Percentiles rank a stretch among this genome's conserved stretches.
Evolutionary conservation across 2,329 filamentous ascomycete species (phyloP).

Genomic region (Emmonsiellopsis sp.): DNA sequence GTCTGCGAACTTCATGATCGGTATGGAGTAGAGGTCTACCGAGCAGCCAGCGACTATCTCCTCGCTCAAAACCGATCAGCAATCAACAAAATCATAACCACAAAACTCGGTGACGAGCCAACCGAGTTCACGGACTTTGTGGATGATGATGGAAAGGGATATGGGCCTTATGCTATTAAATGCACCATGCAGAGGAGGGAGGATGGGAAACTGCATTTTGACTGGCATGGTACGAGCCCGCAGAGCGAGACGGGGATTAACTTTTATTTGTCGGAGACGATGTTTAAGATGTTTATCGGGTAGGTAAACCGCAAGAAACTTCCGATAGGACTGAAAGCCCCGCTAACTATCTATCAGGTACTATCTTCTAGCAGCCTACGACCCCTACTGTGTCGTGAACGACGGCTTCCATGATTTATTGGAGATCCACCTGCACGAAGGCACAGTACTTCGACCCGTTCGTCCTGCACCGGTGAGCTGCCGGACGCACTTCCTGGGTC

Average conservation of each 20-base stretch:
- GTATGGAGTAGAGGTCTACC: constrained; percentile 38
- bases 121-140: constrained; percentile 42
- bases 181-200: constrained; percentile 39
- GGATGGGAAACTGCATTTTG: constrained; percentile 36
- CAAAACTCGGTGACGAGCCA: constrained; percentile 35
- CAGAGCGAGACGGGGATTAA: constrained; percentile 41
- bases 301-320: constrained; percentile 1
- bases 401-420: constrained; percentile 44
- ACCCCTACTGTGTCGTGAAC: constrained; percentile 42
- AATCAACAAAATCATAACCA: constrained; percentile 39
- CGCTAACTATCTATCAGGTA: constrained; percentile 17
- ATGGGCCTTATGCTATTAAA: constrained; percentile 39
- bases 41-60: constrained; percentile 38
- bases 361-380: constrained; percentile 41
- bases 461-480: constrained; percentile 41
- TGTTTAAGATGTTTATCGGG: constrained; percentile 46
- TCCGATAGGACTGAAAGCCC: background rate
- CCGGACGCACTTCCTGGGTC: constrained; percentile 40
- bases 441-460: constrained; percentile 38
- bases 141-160: constrained; percentile 40
- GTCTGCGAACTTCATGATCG: constrained; percentile 39
- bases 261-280: constrained; percentile 40
- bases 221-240: constrained; percentile 42
- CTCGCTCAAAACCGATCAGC: constrained; percentile 37
- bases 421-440: constrained; percentile 39